A percentile compares a stretch with the other conserved stretches of the same genome.
Conservation (phyloP, 768 basidiomycete species). For the Mrakia gelida region DNA sequence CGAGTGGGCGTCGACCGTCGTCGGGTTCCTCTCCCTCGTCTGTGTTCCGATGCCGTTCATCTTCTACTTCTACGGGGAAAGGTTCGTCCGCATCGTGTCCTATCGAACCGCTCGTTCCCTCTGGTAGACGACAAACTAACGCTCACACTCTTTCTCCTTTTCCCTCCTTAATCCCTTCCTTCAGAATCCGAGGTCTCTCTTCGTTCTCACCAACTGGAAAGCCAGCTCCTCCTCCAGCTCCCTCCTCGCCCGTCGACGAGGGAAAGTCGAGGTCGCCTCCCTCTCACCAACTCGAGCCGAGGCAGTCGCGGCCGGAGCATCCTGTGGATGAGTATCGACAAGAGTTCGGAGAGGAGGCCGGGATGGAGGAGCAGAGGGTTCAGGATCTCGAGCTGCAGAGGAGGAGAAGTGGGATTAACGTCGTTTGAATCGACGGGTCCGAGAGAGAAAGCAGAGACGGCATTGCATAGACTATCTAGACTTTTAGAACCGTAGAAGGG, state of each 20-base stretch:
- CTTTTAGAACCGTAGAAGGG: too few relatives aligned
- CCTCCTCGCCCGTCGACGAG: too few relatives aligned
- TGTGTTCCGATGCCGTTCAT: slow-evolving; percentile 26
- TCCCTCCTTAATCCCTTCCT: neutral
- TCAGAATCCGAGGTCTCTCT: neutral
- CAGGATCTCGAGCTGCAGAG: neutral
- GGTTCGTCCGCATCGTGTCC: neutral
- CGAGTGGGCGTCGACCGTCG: slow-evolving; percentile 50
- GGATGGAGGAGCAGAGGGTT: neutral
- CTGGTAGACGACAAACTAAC: neutral
- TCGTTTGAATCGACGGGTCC: too few relatives aligned
- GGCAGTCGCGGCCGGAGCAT: neutral
- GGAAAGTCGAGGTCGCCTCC: too few relatives aligned
- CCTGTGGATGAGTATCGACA: neutral
- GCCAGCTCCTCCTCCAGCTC: too few relatives aligned
- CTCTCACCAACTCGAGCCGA: too few relatives aligned
- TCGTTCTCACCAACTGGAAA: too few relatives aligned
- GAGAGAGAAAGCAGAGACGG: too few relatives aligned
- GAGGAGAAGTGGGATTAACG: neutral
- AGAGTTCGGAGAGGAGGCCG: slow-evolving; percentile 19
- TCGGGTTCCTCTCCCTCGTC: slow-evolving; percentile 55
- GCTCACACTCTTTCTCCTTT: slow-evolving; percentile 6
- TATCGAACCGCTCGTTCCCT: neutral
- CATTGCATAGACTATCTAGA: too few relatives aligned
- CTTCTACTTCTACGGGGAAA: slow-evolving; percentile 22